phyloP scores from a whole-genome alignment of 306 rosid genomes.

The Rosa lucieae region DNA sequence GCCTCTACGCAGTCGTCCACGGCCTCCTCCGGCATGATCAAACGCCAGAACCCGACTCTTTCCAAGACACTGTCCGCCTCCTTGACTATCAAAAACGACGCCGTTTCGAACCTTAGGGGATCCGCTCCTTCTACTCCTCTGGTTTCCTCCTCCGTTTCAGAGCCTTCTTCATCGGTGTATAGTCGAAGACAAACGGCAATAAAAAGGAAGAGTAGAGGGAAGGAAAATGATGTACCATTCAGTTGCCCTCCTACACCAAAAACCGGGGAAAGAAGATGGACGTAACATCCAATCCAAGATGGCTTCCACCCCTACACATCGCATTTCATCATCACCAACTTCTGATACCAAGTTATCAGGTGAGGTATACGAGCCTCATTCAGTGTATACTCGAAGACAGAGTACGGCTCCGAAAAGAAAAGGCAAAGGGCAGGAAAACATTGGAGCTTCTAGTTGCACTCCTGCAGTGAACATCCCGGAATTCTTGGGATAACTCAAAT shows the following conservation, averaged over 20 bases:
- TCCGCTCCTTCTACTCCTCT: slow-evolving; percentile 28
- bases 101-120: slow-evolving; percentile 26
- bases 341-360: not conserved
- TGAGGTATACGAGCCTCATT: no score
- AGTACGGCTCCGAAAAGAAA: slow-evolving; percentile 22
- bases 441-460: slow-evolving; percentile 32
- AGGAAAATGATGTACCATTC: slow-evolving; percentile 23
- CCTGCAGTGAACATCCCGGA: slow-evolving; percentile 28
- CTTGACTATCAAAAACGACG: slow-evolving; percentile 7
- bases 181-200: slow-evolving; percentile 26
- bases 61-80: no score
- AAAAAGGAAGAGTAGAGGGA: slow-evolving; percentile 42
- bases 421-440: slow-evolving; percentile 31
- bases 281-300: not conserved
- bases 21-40: slow-evolving; percentile 21
- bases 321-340: not conserved
- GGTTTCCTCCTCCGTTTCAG: slow-evolving; percentile 11
- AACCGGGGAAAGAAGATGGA: not conserved
- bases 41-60: slow-evolving; percentile 33
- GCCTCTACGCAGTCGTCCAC: slow-evolving; percentile 34
- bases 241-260: slow-evolving; percentile 34
- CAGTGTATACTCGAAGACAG: slow-evolving; percentile 12
- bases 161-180: slow-evolving; percentile 32
- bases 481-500: slow-evolving; percentile 26
- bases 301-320: not conserved